Evolutionary conservation across 2,329 filamentous ascomycete genomes (phyloP), one percentile per base, ranked within the genome.

Genomic region (Pezicula radicicola): DNA sequence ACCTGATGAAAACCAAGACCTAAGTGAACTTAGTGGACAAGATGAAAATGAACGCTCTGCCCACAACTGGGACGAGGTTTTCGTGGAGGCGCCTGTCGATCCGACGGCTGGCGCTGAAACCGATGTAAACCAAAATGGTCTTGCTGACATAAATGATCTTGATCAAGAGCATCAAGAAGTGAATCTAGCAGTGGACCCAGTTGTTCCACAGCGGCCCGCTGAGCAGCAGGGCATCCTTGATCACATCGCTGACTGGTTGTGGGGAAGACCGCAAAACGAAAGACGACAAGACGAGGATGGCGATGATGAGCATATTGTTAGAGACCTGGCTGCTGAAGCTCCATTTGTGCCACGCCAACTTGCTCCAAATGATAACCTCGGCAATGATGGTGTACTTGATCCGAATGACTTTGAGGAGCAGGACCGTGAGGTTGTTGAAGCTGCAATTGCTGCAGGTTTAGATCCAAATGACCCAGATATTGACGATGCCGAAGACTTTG

Each of bases 401-500:
- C 54, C 59, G 40, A 58, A 45, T n/a, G 55, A 52, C 2, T 56
- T 48, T 13, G 68, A 67, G 18, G 74, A 72, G 18, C 75, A 73
- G 39, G 80, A 83, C 50, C 78, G 73, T 13, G 84, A 87, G 53
- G 80, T 81, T 1, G 75, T 82, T 19, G 83, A 83, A 48, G 87
- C 80, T 42, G 85, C 81, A n/a, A 79, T 79, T 18, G 83, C 81
- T 46, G 84, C 82, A 15, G 88, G 80, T 8, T 74, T 93, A 35
- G 90, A 96, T 52, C 80, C 83, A 41, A 86, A 89, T 58, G 90
- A 96, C 50, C 79, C 83, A 49, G 86, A 89, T 60, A 80, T 91
- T 40, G 89, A 92, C 41, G 88, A 97, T 60, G 89, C 89, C 9
- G 94, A 99, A 70, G 94, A 99, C 65, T 84, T 99, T 15, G 94